Evolutionary conservation across 1,139 yeast genomes (phyloP).

Genomic region (Debaryomyces coudertii): DNA sequence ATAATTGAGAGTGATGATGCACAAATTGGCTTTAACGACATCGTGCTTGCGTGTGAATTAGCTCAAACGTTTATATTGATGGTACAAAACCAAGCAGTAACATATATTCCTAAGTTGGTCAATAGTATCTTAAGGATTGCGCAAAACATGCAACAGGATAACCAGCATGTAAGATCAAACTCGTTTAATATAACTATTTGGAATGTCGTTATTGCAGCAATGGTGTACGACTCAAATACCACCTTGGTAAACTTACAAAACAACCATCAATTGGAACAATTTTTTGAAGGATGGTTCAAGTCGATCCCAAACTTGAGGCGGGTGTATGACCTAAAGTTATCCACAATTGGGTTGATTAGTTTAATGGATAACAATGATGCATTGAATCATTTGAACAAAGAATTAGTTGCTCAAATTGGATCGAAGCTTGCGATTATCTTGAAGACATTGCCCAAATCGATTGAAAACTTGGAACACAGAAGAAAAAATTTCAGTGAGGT

Average conservation of each 20-base stretch:
- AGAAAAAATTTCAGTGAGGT: slow-evolving; percentile 53
- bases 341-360: slow-evolving; percentile 66
- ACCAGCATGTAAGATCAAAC: slow-evolving; percentile 31
- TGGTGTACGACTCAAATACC: slow-evolving; percentile 62
- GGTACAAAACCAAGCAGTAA: slow-evolving; percentile 43
- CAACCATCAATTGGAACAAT: slow-evolving; percentile 45
- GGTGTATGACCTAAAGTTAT: slow-evolving; percentile 80
- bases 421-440: slow-evolving; percentile 52
- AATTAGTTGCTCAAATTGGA: slow-evolving; percentile 38
- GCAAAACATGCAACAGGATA: slow-evolving; percentile 14
- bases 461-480: slow-evolving; percentile 63
- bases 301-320: slow-evolving; percentile 60
- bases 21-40: slow-evolving; percentile 50
- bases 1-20: slow-evolving; percentile 41
- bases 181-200: slow-evolving; percentile 58
- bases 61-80: slow-evolving; percentile 58
- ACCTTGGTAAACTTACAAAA: slow-evolving; percentile 59
- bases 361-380: slow-evolving; percentile 37
- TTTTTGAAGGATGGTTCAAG: slow-evolving; percentile 72
- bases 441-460: slow-evolving; percentile 69
- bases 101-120: slow-evolving; percentile 45
- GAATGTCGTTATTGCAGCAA: slow-evolving; percentile 67
- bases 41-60: slow-evolving; percentile 53
- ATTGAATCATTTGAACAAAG: slow-evolving; percentile 19
- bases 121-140: slow-evolving; percentile 23